Evolutionary conservation across 257 asterid species (phyloP).

Genomic region (Fraxinus excelsior): DNA sequence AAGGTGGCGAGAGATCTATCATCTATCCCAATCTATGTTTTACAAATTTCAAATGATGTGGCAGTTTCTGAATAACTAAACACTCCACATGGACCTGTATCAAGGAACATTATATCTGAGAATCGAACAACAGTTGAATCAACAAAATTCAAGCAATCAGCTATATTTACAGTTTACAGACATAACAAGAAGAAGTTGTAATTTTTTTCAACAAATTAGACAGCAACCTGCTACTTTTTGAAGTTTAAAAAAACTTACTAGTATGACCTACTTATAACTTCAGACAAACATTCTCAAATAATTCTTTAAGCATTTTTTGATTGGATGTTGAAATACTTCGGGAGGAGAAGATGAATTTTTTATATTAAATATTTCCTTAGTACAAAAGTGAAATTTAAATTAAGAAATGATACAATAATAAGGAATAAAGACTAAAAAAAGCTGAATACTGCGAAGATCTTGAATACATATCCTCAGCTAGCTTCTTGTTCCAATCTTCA

Average conservation of each 20-base stretch:
- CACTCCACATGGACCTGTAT: neutral
- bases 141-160: neutral
- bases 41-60: neutral
- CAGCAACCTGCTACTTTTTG: too few species aligned
- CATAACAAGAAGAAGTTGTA: neutral
- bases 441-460: neutral
- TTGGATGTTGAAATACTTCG: neutral
- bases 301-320: too few species aligned
- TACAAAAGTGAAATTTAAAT: neutral
- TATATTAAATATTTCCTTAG: neutral
- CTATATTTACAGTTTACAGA: neutral
- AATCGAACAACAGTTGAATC: neutral
- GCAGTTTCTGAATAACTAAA: too few species aligned
- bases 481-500: neutral
- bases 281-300: too few species aligned
- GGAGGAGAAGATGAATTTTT: neutral
- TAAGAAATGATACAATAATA: too few species aligned
- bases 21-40: too few species aligned
- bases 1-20: too few species aligned
- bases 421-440: neutral
- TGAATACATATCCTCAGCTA: neutral
- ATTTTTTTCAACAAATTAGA: too few species aligned
- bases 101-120: neutral
- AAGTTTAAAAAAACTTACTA: too few species aligned
- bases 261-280: too few species aligned